Percentiles rank a stretch among this genome's conserved stretches.
Evolutionary conservation across 495 filamentous ascomycete genomes (phyloP).

Genomic region (Oleoguttula mirabilis): DNA sequence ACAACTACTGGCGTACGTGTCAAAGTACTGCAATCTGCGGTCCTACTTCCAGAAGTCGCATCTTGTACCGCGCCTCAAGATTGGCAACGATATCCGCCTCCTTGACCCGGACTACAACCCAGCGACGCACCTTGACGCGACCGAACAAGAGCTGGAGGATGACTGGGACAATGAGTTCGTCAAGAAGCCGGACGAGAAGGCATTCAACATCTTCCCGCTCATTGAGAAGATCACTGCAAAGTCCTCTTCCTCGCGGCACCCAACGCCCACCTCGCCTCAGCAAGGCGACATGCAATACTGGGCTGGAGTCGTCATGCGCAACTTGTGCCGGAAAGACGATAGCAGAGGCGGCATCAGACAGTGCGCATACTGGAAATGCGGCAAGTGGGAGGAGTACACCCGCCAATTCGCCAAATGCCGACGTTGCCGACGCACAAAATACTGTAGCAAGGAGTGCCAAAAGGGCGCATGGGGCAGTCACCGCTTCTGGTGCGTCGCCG

Average conservation of each 20-base stretch:
- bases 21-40: conserved; percentile 93
- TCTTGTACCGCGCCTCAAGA: conserved; percentile 82
- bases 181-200: neutral
- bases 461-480: conserved; percentile 98
- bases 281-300: conserved; percentile 88
- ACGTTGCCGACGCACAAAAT: conserved; percentile 91
- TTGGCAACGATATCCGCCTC: conserved; percentile 69
- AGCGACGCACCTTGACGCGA: conserved; percentile 31
- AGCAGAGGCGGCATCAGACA: conserved; percentile 85
- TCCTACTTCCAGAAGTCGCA: conserved; percentile 93
- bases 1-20: conserved; percentile 94
- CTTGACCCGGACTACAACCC: conserved; percentile 53
- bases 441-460: conserved; percentile 99
- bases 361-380: conserved; percentile 94
- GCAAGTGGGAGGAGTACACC: conserved; percentile 93
- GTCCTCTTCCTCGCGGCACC: conserved; percentile 44
- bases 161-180: conserved; percentile 86
- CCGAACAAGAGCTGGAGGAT: conserved; percentile 55
- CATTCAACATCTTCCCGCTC: conserved; percentile 80
- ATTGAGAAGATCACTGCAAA: conserved; percentile 97
- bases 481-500: conserved; percentile 90
- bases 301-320: conserved; percentile 97
- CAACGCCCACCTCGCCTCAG: conserved; percentile 6
- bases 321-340: conserved; percentile 96
- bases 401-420: conserved; percentile 97